Evolutionary conservation across 306 rosid genomes (phyloP).

Genomic region (Pyrus pyrifolia): DNA sequence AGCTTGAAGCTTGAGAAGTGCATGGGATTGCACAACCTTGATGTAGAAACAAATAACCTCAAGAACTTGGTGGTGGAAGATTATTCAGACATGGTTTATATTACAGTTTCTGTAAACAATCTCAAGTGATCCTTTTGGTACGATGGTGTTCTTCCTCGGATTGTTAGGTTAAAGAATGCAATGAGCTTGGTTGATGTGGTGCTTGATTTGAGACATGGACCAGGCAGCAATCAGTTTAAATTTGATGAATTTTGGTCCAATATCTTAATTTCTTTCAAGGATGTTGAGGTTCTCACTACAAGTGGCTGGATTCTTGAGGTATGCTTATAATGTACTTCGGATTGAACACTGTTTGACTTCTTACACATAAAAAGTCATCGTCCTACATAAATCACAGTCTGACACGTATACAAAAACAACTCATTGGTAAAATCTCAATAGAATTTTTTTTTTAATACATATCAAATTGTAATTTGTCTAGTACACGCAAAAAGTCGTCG

Average conservation of each 20-base stretch:
- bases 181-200: slow-evolving; percentile 6
- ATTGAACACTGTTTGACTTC: no score
- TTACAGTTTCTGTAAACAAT: neutral
- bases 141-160: slow-evolving; percentile 8
- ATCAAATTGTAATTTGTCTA: no score
- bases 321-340: neutral
- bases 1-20: slow-evolving; percentile 18
- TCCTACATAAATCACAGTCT: no score
- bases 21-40: slow-evolving; percentile 1
- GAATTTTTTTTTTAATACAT: no score
- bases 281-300: slow-evolving; percentile 13
- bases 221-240: slow-evolving; percentile 10
- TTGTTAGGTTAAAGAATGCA: neutral
- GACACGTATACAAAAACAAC: no score
- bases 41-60: neutral
- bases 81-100: neutral
- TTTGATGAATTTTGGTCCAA: slow-evolving; percentile 9
- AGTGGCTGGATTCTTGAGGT: slow-evolving; percentile 31
- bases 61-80: slow-evolving; percentile 15
- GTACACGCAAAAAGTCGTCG: no score
- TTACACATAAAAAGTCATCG: no score
- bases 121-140: slow-evolving; percentile 7
- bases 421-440: no score
- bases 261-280: slow-evolving; percentile 13
- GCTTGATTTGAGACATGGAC: slow-evolving; percentile 11